phyloP scores from a whole-genome alignment of 306 rosid species.

The Glycine tomentella region DNA sequence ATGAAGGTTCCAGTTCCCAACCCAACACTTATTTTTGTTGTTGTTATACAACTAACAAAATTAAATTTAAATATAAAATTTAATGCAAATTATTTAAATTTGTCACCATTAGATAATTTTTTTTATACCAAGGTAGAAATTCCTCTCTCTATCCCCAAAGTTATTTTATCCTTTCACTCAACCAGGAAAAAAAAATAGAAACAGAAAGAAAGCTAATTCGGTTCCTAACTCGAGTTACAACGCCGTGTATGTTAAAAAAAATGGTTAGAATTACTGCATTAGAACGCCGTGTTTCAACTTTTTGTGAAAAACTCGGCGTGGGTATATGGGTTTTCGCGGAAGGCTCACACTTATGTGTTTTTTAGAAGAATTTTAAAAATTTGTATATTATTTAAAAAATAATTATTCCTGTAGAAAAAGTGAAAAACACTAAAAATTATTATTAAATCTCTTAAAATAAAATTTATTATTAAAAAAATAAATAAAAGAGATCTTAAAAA shows the following conservation, averaged over 20 bases:
- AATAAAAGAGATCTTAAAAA: too few species aligned
- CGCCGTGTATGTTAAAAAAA: background rate
- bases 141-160: background rate
- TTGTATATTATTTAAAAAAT: too few species aligned
- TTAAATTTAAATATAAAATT: background rate
- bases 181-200: background rate
- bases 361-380: too few species aligned
- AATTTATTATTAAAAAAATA: too few species aligned
- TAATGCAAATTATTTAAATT: too few species aligned
- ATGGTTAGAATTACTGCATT: background rate
- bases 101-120: too few species aligned
- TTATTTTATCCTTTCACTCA: background rate
- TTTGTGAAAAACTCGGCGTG: conserved; percentile 50
- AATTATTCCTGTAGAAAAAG: too few species aligned
- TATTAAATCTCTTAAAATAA: too few species aligned
- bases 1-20: background rate
- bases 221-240: background rate
- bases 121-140: background rate
- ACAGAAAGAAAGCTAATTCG: background rate
- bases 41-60: background rate
- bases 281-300: conserved; percentile 28
- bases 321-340: conserved; percentile 44
- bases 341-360: conserved; percentile 30
- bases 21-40: background rate
- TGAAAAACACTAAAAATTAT: too few species aligned